Conservation (phyloP, 1,139 yeast species). For the Pichia sp. region DNA sequence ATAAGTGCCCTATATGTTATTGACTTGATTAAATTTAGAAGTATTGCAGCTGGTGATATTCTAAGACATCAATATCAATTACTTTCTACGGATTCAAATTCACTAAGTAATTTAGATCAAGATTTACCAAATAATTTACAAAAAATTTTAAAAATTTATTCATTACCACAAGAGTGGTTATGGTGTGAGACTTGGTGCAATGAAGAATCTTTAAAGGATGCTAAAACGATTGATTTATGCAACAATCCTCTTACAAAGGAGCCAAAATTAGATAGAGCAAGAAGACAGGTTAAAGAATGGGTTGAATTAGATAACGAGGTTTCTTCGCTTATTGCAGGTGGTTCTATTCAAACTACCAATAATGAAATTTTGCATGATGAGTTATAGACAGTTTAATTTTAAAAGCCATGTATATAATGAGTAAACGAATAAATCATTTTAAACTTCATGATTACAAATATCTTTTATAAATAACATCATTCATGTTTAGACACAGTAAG, state of each 20-base stretch:
- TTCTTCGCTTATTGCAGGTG: conserved; percentile 2
- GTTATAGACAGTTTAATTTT: background rate
- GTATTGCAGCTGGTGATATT: conserved; percentile 66
- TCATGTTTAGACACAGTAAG: too few species aligned
- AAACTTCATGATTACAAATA: too few species aligned
- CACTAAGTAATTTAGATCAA: conserved; percentile 81
- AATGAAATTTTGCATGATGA: conserved; percentile 10
- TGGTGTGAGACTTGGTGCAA: conserved; percentile 96
- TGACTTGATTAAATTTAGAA: conserved; percentile 62
- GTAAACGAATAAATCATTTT: background rate
- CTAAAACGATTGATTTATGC: conserved; percentile 78
- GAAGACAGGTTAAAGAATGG: conserved; percentile 79
- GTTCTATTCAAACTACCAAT: too few species aligned
- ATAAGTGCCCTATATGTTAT: conserved; percentile 82
- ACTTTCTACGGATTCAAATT: conserved; percentile 69
- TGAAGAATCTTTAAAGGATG: conserved; percentile 50
- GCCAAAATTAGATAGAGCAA: conserved; percentile 66
- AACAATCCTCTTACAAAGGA: conserved; percentile 78
- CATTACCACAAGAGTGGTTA: conserved; percentile 77
- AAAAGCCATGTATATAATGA: background rate
- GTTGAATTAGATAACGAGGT: conserved; percentile 51
- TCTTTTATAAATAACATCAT: background rate
- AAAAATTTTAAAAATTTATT: conserved; percentile 53
- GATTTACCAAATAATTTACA: conserved; percentile 89
- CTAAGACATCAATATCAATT: conserved; percentile 83